Base-by-base conservation (phyloP, 768 basidiomycete species). In the Neoboletus magnificus region DNA sequence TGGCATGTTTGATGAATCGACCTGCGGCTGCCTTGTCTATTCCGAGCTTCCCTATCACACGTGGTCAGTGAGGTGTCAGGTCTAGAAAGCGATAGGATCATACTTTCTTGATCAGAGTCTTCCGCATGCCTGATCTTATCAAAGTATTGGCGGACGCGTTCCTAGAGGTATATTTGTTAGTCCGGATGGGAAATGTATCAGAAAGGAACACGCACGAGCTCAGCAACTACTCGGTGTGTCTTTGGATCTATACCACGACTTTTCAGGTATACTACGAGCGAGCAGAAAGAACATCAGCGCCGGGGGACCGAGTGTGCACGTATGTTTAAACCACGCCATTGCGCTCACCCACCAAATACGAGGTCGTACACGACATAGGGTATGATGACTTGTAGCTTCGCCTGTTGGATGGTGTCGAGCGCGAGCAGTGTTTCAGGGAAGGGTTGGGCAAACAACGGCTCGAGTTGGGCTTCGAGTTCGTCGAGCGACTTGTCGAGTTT, bases 291-390 rank as follows among this genome's bases (percentile, higher is more conserved):
- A 20, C 36, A 40, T 59, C 16, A 58, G 51, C 30, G 30, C 6
- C 5, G 1, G 16, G 12, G 4, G 16, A 18, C 20, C 40, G n/a
- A 39, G 48, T 27, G 30, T 16, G 16, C 5, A 35, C 5, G 5
- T 44, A 36, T 15, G 47, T 12, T 23, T 5, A 3, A 15, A 15
- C 33, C 4, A 13, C 16, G 25, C 4, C 4, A 20, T 23, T 9
- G 23, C 3, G 25, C 7, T n/a, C 5, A 75, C 85, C 60, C 59
- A 92, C 92, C 85, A 73, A 91, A 92, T n/a, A 92, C 74, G 11
- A 94, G 79, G 69, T 93, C 91, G 65, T 93, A 91, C 4, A 88
- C 78, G 30, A 91, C 77, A 71, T 93, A 93, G n/a, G 90, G 89
- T 41, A 93, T 66, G 35, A 83, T 75, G 6, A 85, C 85, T 59